Evolutionary conservation across 495 filamentous ascomycete genomes (phyloP).

Genomic region (Xanthoparmelia taractica): DNA sequence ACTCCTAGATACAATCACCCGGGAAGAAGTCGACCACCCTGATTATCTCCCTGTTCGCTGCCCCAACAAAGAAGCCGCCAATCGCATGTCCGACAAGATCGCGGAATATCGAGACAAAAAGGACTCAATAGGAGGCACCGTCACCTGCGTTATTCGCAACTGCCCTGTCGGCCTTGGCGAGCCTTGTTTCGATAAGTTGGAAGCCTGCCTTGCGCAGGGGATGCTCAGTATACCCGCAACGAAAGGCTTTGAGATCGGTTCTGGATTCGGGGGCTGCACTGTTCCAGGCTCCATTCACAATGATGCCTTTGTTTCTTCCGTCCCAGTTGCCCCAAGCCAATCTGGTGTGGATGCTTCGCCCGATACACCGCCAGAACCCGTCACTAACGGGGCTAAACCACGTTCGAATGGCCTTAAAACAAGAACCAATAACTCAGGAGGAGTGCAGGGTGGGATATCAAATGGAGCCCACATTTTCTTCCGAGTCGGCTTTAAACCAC

Average conservation of each 20-base stretch:
- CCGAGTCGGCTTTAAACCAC: slow-evolving; percentile 89
- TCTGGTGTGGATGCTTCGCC: slow-evolving; percentile 28
- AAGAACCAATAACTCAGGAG: slow-evolving; percentile 92
- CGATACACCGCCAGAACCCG: slow-evolving; percentile 22
- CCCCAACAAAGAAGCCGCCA: slow-evolving; percentile 56
- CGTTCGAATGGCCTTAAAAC: slow-evolving; percentile 61
- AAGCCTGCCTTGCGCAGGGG: slow-evolving; percentile 86
- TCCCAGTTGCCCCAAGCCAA: slow-evolving; percentile 29
- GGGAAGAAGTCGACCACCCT: slow-evolving; percentile 68
- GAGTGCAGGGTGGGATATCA: slow-evolving; percentile 93
- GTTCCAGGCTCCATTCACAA: slow-evolving; percentile 89
- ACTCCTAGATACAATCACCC: slow-evolving; percentile 64
- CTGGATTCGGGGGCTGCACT: slow-evolving; percentile 71
- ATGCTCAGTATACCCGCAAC: slow-evolving; percentile 97
- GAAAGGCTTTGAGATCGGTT: slow-evolving; percentile 95
- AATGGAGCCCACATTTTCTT: slow-evolving; percentile 96
- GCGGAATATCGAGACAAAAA: slow-evolving; percentile 57
- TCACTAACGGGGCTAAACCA: slow-evolving; percentile 32
- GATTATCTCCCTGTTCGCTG: slow-evolving; percentile 70
- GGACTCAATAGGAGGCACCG: slow-evolving; percentile 93
- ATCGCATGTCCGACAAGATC: slow-evolving; percentile 72
- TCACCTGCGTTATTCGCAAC: slow-evolving; percentile 93
- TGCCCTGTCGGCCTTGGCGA: slow-evolving; percentile 78
- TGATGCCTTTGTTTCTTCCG: slow-evolving; percentile 69
- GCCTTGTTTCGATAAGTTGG: slow-evolving; percentile 93